Base-by-base conservation (phyloP, 23 red algal species). In the Gracilaria caudata region DNA sequence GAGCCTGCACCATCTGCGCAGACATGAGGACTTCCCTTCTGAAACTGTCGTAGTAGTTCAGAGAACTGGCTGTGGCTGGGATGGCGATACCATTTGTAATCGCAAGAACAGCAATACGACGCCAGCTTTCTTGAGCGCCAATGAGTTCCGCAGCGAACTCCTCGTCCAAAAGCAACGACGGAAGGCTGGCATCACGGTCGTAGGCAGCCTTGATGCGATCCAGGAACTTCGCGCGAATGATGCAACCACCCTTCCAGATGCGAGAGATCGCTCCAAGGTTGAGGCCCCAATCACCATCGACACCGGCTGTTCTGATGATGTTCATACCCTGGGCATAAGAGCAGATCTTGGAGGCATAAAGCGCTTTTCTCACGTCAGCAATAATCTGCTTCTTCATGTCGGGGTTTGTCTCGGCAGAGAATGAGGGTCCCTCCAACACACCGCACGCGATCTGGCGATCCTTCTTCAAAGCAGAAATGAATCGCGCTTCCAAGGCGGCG, bases 161-260 rank as follows among this genome's bases (percentile, higher is more conserved):
- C 26, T 83, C 73, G 81, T 98, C 96, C 30, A 94, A 41, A 51
- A 98, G 64, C 57, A 98, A 84, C 25, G 51, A 87, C 19, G 89
- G 84, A 24, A 98, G 73, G 44, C 65, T 81, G 23, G 88, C 61
- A 44, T 98, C 83, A 30, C 82, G 78, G 21, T 87, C 86, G 83
- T 95, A 98, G 1, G 96, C 96, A 60, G 76, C 96, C 84, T 98
- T 93, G 64, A 98, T 98, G 25, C 96, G 88, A 46, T 95, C 96
- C 64, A 98, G 65, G 77, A 98, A 95, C 49, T 85, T 76, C 21
- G 96, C 96, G 37, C 96, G 89, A 86, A 98, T 98, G 53, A 98
- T 98, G 89, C 96, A 98, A 56, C 96, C 96, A 79, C 96, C 96
- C 91, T 98, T 95, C 96, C 96, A 98, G 82, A 98, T 98, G 41